These are phyloP conservation scores for Pseudocercospora musae DNA, from an alignment of 2,329 filamentous ascomycete species.

Conservation along the genomic window DNA sequence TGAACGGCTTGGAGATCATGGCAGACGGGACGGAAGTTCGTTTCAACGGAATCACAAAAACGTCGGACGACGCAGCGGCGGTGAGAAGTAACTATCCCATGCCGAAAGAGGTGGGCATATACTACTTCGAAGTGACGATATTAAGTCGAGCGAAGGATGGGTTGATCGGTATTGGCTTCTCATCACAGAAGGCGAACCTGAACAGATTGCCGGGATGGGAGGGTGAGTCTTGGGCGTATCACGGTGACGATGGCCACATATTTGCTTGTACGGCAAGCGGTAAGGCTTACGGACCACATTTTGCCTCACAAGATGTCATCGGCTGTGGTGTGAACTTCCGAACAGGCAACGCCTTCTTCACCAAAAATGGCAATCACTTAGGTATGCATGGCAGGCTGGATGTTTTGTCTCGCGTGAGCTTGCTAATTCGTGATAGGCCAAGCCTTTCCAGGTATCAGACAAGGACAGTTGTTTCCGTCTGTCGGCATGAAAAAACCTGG, in stretches of 20 bases:
- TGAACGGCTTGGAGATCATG: constrained; percentile 67
- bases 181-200: constrained; percentile 55
- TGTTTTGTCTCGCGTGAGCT: background rate
- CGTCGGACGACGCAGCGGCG: constrained; percentile 71
- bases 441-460: constrained; percentile 65
- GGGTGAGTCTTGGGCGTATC: constrained; percentile 63
- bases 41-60: constrained; percentile 56
- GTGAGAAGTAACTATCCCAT: constrained; percentile 82
- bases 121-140: constrained; percentile 81
- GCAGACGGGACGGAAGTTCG: constrained; percentile 70
- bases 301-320: constrained; percentile 57
- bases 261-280: constrained; percentile 58
- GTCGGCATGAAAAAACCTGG: constrained; percentile 65
- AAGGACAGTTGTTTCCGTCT: constrained; percentile 62
- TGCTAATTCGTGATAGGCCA: constrained; percentile 50
- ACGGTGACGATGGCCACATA: constrained; percentile 64
- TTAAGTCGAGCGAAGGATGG: constrained; percentile 63
- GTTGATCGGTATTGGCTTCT: constrained; percentile 59
- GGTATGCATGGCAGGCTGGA: constrained; percentile 42
- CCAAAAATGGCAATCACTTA: constrained; percentile 59
- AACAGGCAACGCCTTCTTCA: constrained; percentile 61
- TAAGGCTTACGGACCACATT: constrained; percentile 59
- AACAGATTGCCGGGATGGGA: constrained; percentile 65
- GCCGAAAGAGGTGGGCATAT: constrained; percentile 85
- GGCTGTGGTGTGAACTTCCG: constrained; percentile 65